Base-by-base conservation (phyloP, 768 basidiomycete genomes). In the Panellus pusillus region DNA sequence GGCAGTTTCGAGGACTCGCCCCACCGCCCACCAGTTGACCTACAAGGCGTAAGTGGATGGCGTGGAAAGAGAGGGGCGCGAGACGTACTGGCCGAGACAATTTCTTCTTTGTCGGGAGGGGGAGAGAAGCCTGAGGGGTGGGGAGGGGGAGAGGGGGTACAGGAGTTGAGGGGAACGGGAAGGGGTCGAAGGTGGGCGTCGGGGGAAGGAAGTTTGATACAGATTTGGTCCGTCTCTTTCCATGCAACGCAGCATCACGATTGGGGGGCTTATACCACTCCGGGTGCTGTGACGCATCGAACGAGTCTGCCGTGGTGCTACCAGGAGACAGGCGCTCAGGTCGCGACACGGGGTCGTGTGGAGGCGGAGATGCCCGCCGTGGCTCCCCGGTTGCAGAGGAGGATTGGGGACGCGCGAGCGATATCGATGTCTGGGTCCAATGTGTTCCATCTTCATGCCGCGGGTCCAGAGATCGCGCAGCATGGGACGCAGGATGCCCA, bases 401-500 rank as follows among this genome's bases (percentile, higher is more conserved):
- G 24, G 24, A 24, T 24, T 35, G 3, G 32, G 8, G 6, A 15
- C 31, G 1, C 11, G 40, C n/a, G 14, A 48, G 20, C n/a, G n/a
- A n/a, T n/a, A n/a, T n/a, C 24, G 52, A 27, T 13, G 7, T 38
- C 6, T 19, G 44, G 4, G 50, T 50, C 65, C 61, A 64, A 13
- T 48, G 24, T n/a, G 46, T 37, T 70, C 72, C 42, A 69, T 44
- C 6, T 18, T 7, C 18, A 57, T 56, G 1, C 65, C 69, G n/a
- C 36, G 40, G 3, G 43, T 32, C 45, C 62, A 63, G 6, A 73
- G 55, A 8, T 43, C 24, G 14, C 40, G 47, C 9, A 72, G 68
- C 37, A 61, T 67, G 2, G 37, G 38, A 14, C 78, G 74, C 2
- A 80, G 54, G 9, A 64, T 14, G n/a, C 66, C 55, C 27, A 81